Conservation (phyloP, 2,329 filamentous ascomycete genomes). For the Penicillium sp. region DNA sequence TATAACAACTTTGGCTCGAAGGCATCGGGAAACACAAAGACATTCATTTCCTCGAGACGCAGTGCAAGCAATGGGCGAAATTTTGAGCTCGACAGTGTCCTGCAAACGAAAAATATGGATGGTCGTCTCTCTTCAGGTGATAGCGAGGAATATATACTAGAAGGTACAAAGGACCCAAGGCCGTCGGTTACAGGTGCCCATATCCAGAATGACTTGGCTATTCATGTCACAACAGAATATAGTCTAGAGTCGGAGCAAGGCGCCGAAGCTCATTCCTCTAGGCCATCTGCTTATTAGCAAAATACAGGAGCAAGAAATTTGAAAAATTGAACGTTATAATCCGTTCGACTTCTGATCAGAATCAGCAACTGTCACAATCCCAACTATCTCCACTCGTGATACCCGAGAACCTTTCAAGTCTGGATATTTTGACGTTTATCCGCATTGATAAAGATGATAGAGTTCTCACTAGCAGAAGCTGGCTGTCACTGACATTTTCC, state of each 20-base stretch:
- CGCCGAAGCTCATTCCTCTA: not conserved
- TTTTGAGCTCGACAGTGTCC: slow-evolving; percentile 15
- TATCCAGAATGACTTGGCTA: slow-evolving; percentile 8
- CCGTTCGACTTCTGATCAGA: too few relatives aligned
- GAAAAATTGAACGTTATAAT: too few relatives aligned
- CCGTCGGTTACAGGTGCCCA: not conserved
- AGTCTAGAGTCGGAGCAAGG: slow-evolving; percentile 11
- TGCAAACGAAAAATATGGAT: not conserved
- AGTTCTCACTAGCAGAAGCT: too few relatives aligned
- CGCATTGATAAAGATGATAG: too few relatives aligned
- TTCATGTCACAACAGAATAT: slow-evolving; percentile 22
- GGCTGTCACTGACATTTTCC: too few relatives aligned
- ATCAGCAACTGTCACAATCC: too few relatives aligned
- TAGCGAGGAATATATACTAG: slow-evolving; percentile 20
- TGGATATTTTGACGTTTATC: too few relatives aligned
- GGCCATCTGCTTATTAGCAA: not conserved
- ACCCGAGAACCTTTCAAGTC: too few relatives aligned
- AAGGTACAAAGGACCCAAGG: not conserved
- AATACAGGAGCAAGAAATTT: not conserved
- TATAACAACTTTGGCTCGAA: slow-evolving; percentile 16
- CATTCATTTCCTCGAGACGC: slow-evolving; percentile 10
- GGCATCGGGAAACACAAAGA: slow-evolving; percentile 15
- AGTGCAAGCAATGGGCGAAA: slow-evolving; percentile 1
- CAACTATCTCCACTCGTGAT: too few relatives aligned
- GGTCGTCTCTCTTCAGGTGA: slow-evolving; percentile 4